These are phyloP conservation scores for Kurtzmaniella fragi DNA, from an alignment of 805 yeast species.

Conservation along the genomic window DNA sequence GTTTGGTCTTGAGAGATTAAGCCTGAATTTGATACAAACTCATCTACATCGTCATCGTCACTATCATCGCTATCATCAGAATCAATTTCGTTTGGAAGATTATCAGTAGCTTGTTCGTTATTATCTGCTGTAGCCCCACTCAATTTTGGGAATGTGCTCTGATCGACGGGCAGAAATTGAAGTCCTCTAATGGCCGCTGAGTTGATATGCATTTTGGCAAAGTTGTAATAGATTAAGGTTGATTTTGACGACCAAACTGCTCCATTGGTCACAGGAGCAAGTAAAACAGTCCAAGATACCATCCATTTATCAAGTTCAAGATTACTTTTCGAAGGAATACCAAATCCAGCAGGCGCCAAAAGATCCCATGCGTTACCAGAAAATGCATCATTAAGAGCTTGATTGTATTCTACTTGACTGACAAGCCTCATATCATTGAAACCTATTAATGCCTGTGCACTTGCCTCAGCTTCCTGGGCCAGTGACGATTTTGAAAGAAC, in stretches of 20 bases:
- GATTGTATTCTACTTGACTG: constrained; percentile 64
- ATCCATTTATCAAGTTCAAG: constrained; percentile 71
- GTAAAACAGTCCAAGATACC: constrained; percentile 72
- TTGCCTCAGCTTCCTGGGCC: constrained; percentile 1
- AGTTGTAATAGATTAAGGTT: constrained; percentile 63
- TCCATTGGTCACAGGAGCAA: constrained; percentile 54
- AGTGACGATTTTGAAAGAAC: neutral
- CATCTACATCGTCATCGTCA: constrained; percentile 21
- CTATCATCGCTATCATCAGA: constrained; percentile 11
- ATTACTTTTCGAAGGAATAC: constrained; percentile 64
- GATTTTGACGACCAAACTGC: constrained; percentile 65
- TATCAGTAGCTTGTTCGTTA: neutral
- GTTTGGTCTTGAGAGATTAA: constrained; percentile 28
- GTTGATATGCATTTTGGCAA: constrained; percentile 72
- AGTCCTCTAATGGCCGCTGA: constrained; percentile 44
- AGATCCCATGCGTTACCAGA: constrained; percentile 58
- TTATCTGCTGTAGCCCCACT: constrained; percentile 8
- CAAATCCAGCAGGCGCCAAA: constrained; percentile 55
- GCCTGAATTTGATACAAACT: constrained; percentile 29
- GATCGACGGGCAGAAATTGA: constrained; percentile 22
- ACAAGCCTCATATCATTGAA: constrained; percentile 53
- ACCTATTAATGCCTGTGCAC: constrained; percentile 6
- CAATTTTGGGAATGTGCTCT: constrained; percentile 32
- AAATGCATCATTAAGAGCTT: constrained; percentile 55
- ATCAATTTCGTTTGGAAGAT: neutral